A percentile compares a stretch with the other conserved stretches of the same genome.
Conservation (phyloP, 306 rosid genomes). For the Cucumis cinereus region DNA sequence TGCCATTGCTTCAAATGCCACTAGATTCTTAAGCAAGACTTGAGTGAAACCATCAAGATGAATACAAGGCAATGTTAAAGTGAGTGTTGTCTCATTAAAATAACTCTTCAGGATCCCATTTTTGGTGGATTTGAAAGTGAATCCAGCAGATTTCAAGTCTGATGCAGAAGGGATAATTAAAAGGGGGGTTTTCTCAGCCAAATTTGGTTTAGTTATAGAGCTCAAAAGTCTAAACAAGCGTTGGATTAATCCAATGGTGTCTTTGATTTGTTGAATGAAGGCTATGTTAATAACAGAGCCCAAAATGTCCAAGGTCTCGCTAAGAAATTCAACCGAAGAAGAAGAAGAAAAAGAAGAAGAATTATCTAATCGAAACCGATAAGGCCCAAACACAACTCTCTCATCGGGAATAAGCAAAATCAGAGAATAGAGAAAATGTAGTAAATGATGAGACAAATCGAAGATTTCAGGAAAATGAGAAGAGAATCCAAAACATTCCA, state of each 20-base stretch:
- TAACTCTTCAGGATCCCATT: background rate
- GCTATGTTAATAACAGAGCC: background rate
- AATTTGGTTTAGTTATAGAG: background rate
- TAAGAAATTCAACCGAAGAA: background rate
- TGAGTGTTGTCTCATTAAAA: background rate
- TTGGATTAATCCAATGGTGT: background rate
- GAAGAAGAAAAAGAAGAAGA: background rate
- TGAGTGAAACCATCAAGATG: background rate
- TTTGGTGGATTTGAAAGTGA: background rate
- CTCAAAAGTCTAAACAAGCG: background rate
- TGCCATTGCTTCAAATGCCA: slow-evolving; percentile 4
- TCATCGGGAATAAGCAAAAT: background rate
- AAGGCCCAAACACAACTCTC: background rate
- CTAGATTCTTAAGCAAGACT: background rate
- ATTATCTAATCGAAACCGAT: background rate
- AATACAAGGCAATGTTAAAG: slow-evolving; percentile 1
- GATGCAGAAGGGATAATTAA: slow-evolving; percentile 3
- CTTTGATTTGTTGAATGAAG: background rate
- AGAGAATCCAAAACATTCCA: background rate
- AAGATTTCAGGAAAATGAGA: background rate
- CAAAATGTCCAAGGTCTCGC: background rate
- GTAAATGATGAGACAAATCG: background rate
- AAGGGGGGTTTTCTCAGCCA: background rate
- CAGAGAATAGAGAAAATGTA: slow-evolving; percentile 4
- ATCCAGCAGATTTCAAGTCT: background rate